Conservation (phyloP, 169 alveolate species). For the Theileria luwenshuni region DNA sequence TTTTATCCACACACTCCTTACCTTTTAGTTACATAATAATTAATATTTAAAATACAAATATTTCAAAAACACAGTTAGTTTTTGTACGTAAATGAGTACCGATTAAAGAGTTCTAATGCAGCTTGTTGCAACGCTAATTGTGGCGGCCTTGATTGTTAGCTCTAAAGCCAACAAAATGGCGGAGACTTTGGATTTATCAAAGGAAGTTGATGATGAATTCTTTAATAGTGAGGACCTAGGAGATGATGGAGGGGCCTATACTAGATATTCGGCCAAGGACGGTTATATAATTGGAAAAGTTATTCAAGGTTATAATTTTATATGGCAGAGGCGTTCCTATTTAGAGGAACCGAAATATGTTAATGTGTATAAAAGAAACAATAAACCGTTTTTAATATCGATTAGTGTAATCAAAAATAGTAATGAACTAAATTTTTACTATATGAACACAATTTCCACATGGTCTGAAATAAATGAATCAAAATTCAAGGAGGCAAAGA, state of each 20-base stretch:
- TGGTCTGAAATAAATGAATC: background rate
- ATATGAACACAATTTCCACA: slow-evolving; percentile 13
- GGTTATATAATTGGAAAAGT: background rate
- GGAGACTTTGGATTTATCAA: background rate
- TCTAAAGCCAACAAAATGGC: slow-evolving; percentile 14
- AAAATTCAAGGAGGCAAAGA: background rate
- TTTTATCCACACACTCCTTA: background rate
- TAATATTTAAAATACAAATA: background rate
- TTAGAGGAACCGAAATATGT: background rate
- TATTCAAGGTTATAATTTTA: slow-evolving; percentile 15
- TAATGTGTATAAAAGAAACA: slow-evolving; percentile 6
- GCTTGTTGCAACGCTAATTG: slow-evolving; percentile 5
- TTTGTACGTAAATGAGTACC: slow-evolving; percentile 4
- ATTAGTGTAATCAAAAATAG: background rate
- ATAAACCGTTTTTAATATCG: background rate
- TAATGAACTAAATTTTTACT: background rate
- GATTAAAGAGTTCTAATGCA: slow-evolving; percentile 4
- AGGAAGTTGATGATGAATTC: slow-evolving; percentile 2
- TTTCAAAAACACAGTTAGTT: background rate
- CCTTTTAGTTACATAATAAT: too few relatives aligned
- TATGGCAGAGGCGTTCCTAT: slow-evolving; percentile 21
- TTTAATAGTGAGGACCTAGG: background rate
- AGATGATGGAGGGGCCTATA: slow-evolving; percentile 4
- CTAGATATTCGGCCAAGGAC: background rate
- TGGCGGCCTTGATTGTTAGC: background rate